phyloP scores from a whole-genome alignment of 2,329 filamentous ascomycete species.

The Ceratocystis cacaofunesta region DNA sequence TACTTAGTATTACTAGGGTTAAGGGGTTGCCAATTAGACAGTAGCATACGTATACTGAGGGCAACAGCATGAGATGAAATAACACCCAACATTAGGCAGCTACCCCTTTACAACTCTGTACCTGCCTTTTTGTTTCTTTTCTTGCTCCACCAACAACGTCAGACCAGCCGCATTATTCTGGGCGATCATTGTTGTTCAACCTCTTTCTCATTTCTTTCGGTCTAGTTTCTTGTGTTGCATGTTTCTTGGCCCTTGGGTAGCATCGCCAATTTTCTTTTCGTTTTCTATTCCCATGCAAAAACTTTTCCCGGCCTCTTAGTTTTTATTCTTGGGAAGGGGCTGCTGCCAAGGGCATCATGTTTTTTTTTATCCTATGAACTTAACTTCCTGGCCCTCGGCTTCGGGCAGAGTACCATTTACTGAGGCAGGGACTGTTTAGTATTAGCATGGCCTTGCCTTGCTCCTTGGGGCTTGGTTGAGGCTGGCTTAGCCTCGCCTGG shows the following conservation, averaged over 20 bases:
- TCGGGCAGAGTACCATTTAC: neutral
- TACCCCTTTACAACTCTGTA: neutral
- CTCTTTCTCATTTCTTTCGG: neutral
- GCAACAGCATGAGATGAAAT: neutral
- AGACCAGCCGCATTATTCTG: neutral
- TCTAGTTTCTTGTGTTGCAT: neutral
- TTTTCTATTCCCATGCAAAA: neutral
- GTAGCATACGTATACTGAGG: neutral
- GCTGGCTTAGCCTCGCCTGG: neutral
- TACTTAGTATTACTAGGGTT: neutral
- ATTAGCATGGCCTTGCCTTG: neutral
- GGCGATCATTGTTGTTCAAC: neutral
- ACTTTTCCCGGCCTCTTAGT: neutral
- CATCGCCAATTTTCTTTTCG: neutral
- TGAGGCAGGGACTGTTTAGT: neutral
- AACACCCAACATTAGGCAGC: neutral
- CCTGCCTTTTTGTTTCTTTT: neutral
- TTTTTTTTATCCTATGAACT: neutral
- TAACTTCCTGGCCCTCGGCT: neutral
- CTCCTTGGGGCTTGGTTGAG: neutral
- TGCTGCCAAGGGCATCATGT: neutral
- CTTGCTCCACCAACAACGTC: neutral
- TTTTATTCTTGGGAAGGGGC: neutral
- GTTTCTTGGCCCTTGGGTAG: neutral
- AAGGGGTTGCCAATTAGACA: neutral